Conservation (phyloP, 306 rosid species). For the Carpinus viminea region DNA sequence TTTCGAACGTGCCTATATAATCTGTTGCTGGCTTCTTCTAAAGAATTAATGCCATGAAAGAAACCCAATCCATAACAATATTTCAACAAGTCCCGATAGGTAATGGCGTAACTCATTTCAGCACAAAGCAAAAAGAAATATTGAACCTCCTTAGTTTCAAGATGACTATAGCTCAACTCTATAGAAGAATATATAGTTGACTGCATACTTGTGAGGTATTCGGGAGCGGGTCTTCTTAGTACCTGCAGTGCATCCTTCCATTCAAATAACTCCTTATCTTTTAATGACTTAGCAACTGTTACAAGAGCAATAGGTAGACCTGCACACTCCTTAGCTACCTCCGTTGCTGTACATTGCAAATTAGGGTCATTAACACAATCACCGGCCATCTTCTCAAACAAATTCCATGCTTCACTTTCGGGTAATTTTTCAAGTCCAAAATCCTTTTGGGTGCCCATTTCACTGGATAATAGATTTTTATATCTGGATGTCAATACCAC, state of each 20-base stretch:
- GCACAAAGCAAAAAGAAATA: slow-evolving; percentile 33
- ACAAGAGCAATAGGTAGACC: slow-evolving; percentile 19
- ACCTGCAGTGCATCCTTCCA: neutral
- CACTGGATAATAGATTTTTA: neutral
- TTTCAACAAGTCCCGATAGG: slow-evolving; percentile 5
- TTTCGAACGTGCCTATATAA: neutral
- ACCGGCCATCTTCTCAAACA: neutral
- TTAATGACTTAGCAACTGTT: slow-evolving; percentile 1
- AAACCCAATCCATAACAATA: slow-evolving; percentile 25
- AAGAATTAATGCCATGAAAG: neutral
- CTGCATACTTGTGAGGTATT: accelerated
- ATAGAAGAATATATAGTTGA: neutral
- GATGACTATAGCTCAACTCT: slow-evolving; percentile 28
- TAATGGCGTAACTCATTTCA: neutral
- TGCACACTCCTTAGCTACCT: neutral
- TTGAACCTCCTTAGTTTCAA: slow-evolving; percentile 24
- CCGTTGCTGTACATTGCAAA: neutral
- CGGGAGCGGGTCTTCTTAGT: neutral
- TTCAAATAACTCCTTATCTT: neutral
- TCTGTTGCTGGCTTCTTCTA: slow-evolving; percentile 1
- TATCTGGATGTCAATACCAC: neutral
- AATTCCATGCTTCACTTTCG: neutral
- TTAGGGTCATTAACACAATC: neutral
- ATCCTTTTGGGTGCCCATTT: neutral
- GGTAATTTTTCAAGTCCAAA: neutral